phyloP scores from a whole-genome alignment of 2,329 filamentous ascomycete species.

The Trematosphaeria pertusa region DNA sequence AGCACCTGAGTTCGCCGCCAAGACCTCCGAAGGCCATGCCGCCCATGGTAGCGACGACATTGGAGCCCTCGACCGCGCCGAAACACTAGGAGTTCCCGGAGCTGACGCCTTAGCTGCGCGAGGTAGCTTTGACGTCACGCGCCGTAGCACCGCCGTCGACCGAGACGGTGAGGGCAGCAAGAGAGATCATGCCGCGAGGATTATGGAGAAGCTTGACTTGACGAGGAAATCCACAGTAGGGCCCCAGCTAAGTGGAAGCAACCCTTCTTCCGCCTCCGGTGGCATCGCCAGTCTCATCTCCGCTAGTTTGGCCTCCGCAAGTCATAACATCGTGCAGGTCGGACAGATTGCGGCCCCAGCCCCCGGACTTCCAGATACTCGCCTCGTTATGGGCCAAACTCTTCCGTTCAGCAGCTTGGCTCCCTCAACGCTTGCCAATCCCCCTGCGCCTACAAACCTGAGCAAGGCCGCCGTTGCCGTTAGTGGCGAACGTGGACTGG shows the following conservation, averaged over 20 bases:
- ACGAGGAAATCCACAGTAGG: conserved; percentile 78
- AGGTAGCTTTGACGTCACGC: conserved; percentile 74
- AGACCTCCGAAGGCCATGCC: conserved; percentile 71
- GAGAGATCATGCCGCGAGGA: conserved; percentile 81
- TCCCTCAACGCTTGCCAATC: conserved; percentile 80
- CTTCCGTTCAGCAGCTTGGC: conserved; percentile 71
- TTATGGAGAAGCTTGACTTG: conserved; percentile 92
- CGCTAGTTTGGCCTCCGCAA: conserved; percentile 74
- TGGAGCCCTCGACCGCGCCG: conserved; percentile 63
- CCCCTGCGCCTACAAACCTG: conserved; percentile 82
- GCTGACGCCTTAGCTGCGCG: conserved; percentile 63
- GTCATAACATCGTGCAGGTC: conserved; percentile 77
- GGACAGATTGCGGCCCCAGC: conserved; percentile 54
- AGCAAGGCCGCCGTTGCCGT: conserved; percentile 85
- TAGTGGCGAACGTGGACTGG: conserved; percentile 76
- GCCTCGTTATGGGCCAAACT: conserved; percentile 50
- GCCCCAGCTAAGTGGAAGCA: conserved; percentile 50
- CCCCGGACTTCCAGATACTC: conserved; percentile 44
- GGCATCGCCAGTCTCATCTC: conserved; percentile 88
- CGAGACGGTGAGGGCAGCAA: conserved; percentile 74
- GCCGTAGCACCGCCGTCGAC: conserved; percentile 60
- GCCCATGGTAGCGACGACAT: conserved; percentile 63
- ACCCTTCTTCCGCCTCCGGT: conserved; percentile 57
- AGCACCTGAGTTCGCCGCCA: conserved; percentile 89
- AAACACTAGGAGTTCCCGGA: conserved; percentile 70